Base-by-base conservation (phyloP, 2,329 filamentous ascomycete species). In the Beauveria sp. region DNA sequence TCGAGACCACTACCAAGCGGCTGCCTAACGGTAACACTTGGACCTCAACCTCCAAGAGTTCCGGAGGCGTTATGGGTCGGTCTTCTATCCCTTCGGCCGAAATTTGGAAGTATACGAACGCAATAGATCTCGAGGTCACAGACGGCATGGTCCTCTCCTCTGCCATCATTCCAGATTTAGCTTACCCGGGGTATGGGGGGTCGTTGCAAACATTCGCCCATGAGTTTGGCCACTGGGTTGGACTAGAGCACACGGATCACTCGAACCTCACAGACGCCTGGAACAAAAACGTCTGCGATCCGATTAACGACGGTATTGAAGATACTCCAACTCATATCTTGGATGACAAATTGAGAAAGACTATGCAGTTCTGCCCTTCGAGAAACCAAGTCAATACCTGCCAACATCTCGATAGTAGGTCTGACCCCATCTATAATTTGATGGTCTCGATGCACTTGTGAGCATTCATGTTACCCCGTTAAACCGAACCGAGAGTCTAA, bases 301-400 rank as follows among this genome's bases (percentile, higher is more conserved):
- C 2, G 16, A 6, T 8, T 1, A 43, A 43, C 18, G 40, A 43
- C 18, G 18, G 40, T 8, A n/a, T 43, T n/a, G 16, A 43, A 2
- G 40, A 43, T 43, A 43, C 40, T 43, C 40, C 40, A 43, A n/a
- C 40, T n/a, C 40, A 43, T n/a, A 43, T 9, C 4, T 8, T 43
- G 16, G 5, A 43, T n/a, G 40, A n/a, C 1, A n/a, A n/a, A 3
- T n/a, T 43, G 18, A n/a, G 0, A n/a, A n/a, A 0, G 31, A 12
- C 10, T 34, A 12, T 34, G 31, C 31, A 5, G 10, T 12, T 3
- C 9, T 43, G 40, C 18, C 40, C 40, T n/a, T 1, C 2, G 12
- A 8, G 2, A 16, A 5, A 5, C 40, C 5, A n/a, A n/a, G 16
- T 43, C 18, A 43, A 43, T 5, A 43, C 40, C 16, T 43, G 40